Evolutionary conservation across 2,329 filamentous ascomycete species (phyloP).

Genomic region (Juglanconis juglandina): DNA sequence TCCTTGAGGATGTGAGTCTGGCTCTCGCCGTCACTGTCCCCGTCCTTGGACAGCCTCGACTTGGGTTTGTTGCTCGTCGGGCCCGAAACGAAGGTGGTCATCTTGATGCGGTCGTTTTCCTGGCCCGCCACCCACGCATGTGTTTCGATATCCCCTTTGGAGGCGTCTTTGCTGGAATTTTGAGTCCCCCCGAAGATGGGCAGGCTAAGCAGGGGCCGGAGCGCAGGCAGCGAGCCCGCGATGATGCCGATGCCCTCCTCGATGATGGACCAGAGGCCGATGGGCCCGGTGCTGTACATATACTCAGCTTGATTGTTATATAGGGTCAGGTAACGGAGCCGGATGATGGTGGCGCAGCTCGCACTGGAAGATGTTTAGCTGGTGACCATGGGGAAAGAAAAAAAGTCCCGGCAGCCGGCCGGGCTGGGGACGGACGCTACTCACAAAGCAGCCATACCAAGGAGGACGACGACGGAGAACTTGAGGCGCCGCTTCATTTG

Average conservation of each 20-base stretch:
- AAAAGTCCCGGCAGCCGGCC: neutral
- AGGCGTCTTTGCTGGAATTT: neutral
- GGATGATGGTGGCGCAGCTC: conserved; percentile 36
- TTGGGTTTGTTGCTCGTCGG: conserved; percentile 4
- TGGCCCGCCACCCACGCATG: neutral
- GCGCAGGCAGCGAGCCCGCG: conserved; percentile 43
- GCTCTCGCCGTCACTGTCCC: conserved; percentile 30
- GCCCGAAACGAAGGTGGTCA: neutral
- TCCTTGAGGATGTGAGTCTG: conserved; percentile 38
- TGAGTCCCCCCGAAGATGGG: conserved; percentile 21
- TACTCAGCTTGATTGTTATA: conserved; percentile 37
- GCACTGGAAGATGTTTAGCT: conserved; percentile 24
- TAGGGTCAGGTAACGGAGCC: conserved; percentile 40
- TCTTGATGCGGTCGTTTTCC: neutral
- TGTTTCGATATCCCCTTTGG: neutral
- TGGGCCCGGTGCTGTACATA: conserved; percentile 37
- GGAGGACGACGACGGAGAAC: conserved; percentile 40
- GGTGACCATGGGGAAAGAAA: neutral
- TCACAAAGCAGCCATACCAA: conserved; percentile 41
- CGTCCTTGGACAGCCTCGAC: conserved; percentile 16
- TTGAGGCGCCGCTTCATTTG: conserved; percentile 42
- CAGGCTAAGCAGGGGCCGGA: conserved; percentile 40
- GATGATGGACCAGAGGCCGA: conserved; percentile 44
- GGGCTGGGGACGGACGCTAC: conserved; percentile 1
- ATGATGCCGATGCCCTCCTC: conserved; percentile 49